Evolutionary conservation across 2,329 filamentous ascomycete species (phyloP).

Genomic region (Teratosphaeria pseudoeucalypti): DNA sequence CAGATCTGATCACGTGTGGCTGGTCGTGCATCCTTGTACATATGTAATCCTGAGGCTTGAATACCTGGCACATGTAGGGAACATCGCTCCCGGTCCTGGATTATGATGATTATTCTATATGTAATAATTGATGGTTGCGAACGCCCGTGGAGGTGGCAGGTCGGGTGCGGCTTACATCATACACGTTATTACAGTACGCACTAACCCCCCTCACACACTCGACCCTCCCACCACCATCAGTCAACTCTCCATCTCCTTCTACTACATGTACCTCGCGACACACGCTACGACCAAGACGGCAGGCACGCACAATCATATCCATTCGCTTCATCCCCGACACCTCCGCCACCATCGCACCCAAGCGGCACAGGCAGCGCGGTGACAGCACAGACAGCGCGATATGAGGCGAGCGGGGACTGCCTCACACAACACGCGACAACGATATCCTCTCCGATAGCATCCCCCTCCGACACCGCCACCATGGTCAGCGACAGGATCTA

Average conservation of each 20-base stretch:
- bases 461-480: slow-evolving; percentile 20
- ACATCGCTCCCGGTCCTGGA: neutral
- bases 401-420: slow-evolving; percentile 2
- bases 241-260: neutral
- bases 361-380: neutral
- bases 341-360: neutral
- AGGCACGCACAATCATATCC: neutral
- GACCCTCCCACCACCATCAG: neutral
- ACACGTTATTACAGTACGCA: neutral
- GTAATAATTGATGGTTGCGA: too few relatives aligned
- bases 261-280: neutral
- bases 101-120: neutral
- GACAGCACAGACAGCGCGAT: neutral
- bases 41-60: neutral
- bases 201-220: neutral
- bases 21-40: neutral
- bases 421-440: neutral
- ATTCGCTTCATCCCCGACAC: neutral
- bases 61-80: too few relatives aligned
- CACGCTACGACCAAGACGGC: neutral
- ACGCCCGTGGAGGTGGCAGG: neutral
- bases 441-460: neutral
- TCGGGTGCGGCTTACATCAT: neutral
- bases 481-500: slow-evolving; percentile 94
- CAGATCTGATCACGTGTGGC: too few relatives aligned